Base-by-base conservation (phyloP, 1,139 yeast species). In the Pneumocystis sp. region DNA sequence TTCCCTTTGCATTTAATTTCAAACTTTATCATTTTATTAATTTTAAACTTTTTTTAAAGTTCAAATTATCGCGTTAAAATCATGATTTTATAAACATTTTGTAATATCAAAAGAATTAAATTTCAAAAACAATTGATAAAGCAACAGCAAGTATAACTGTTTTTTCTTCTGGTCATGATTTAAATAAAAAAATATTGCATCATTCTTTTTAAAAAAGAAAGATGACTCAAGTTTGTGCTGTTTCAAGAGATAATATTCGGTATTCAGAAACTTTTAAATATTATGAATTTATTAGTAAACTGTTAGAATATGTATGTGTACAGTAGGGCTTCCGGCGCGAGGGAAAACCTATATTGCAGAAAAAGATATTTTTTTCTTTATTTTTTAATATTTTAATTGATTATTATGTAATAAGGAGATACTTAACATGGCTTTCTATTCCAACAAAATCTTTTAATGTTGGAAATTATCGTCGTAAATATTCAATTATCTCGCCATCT, bases 271-370 rank as follows among this genome's bases (percentile, higher is more conserved):
- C 1, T 4, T 10, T 15, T 10, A 12, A 5, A 25, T 50, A 12
- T n/a, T 50, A 15, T 15, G n/a, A 10, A 6, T 12, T 50, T 25
- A 25, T 12, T 21, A 5, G 4, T 10, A 12, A 19, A 19, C 1
- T n/a, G 6, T 25, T 12, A 29, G 61, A 29, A 39, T 59, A 29
- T 59, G 61, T 29, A 63, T 78, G 77, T 63, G 83, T 76, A 44
- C 78, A 71, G 57, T 81, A 80, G 79, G 66, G 71, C 83, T 82
- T 63, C 83, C 83, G 19, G 72, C 68, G 1, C 74, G 61, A 1
- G 85, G 74, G 69, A 83, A 72, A 5, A 74, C 71, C 59, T 79
- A 76, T 86, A 88, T 85, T 70, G 67, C 60, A 6, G 60, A 64
- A 31, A 64, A 64, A 56, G 40, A 29, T 37, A 6, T 50, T 5